Percentiles rank a stretch among this genome's conserved stretches.
phyloP scores from a whole-genome alignment of 2,329 filamentous ascomycete genomes.

The Tolypocladium tundrense region DNA sequence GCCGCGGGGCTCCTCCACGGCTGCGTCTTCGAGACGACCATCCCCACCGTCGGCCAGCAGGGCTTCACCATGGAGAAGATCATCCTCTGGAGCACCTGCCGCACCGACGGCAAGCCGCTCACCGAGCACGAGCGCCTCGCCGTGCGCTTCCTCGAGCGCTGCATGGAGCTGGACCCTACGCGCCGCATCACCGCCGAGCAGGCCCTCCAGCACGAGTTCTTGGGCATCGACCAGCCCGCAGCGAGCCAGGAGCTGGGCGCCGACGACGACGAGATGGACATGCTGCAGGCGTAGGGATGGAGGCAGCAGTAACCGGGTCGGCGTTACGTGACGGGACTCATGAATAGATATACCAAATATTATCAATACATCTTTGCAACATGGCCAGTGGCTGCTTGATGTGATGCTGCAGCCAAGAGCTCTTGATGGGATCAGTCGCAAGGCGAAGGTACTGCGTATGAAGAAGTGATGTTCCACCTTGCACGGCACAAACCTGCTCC shows the following conservation, averaged over 20 bases:
- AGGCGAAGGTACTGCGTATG: not conserved
- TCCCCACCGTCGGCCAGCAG: conserved; percentile 77
- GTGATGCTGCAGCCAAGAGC: too few species aligned
- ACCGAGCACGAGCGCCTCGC: conserved; percentile 61
- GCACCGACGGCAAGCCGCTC: conserved; percentile 49
- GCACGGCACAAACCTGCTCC: too few species aligned
- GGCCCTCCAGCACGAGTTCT: conserved; percentile 63
- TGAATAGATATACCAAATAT: not conserved
- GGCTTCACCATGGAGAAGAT: conserved; percentile 90
- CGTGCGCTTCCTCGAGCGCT: conserved; percentile 59
- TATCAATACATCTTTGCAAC: not conserved
- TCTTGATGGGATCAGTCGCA: too few species aligned
- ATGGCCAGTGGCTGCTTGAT: not conserved
- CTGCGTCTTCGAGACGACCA: conserved; percentile 82
- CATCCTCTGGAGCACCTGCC: conserved; percentile 85
- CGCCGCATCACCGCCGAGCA: conserved; percentile 66
- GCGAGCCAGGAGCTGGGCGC: conserved; percentile 17
- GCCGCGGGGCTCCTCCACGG: conserved; percentile 75
- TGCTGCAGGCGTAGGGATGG: conserved; percentile 22
- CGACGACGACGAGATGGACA: conserved; percentile 47
- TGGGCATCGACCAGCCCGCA: conserved; percentile 26
- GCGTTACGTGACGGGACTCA: not conserved
- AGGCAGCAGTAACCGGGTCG: not conserved
- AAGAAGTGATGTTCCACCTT: too few species aligned
- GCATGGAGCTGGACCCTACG: conserved; percentile 66